Base-by-base conservation (phyloP, 2,329 filamentous ascomycete genomes). In the Nothopassalora personata region DNA sequence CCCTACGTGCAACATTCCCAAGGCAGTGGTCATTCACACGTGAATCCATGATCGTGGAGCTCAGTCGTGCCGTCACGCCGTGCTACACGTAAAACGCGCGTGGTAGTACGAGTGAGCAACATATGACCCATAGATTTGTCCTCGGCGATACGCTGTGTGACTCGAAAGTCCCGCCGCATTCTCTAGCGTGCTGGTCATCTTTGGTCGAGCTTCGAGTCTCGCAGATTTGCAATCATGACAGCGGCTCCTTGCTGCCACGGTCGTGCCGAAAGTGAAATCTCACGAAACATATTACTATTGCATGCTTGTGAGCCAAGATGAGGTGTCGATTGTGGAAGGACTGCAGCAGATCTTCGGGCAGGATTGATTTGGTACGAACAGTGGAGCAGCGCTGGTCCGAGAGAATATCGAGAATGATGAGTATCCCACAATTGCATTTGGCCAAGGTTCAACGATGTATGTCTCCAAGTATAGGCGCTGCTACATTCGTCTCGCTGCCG, bases 241-340 rank as follows among this genome's bases (percentile, higher is more conserved):
- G 56, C 56, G 56, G 56, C 56, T 58, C 51, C 56, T 54, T 54
- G 56, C 56, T 50, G 43, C 49, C 39, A 54, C 45, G 45, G 30
- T 49, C 10, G 30, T 51, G 27, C 49, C 49, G 49, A 51, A 19
- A 28, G 30, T 15, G 27, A 51, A 19, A 28, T 34, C 46, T 6
- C 46, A 49, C 46, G 28, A 31, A 15, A 15, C 5, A 18, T 43
- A n/a, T n/a, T 15, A 8, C 39, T 43, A n/a, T n/a, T 15, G 15
- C 39, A 43, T 43, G 39, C 39, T 4, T 7, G 8, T 18, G 39
- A 43, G 39, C 39, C 39, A 43, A 43, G 46, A 49, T 28, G 46
- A 49, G 19, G 46, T 49, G 28, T 30, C 11, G 46, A 49, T 30
- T 23, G 18, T 28, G 46, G 23, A 19, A 31, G 19, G 28, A 28